These are phyloP conservation scores for Globisporangium abappressorium DNA, from an alignment of 352 stramenopile genomes.

Conservation along the genomic window DNA sequence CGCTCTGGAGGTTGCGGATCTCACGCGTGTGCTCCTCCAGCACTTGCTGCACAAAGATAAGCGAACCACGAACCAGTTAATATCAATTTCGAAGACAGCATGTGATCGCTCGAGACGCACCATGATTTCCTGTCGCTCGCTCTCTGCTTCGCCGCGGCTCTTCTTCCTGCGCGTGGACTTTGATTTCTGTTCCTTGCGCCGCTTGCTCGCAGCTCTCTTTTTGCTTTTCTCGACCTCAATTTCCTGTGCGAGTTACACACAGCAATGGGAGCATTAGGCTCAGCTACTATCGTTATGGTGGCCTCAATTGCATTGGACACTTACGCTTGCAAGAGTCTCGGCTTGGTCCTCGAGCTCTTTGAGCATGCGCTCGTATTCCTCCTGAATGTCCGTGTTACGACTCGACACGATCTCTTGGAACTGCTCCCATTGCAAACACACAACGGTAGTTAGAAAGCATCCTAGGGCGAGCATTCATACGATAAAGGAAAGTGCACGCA, in stretches of 20 bases:
- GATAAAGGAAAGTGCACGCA: slow-evolving; percentile 9
- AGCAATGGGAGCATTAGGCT: neutral
- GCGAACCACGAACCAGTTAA: neutral
- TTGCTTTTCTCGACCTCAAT: slow-evolving; percentile 31
- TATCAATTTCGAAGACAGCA: neutral
- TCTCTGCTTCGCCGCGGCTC: slow-evolving; percentile 5
- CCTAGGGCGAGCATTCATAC: neutral
- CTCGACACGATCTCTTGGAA: slow-evolving; percentile 64
- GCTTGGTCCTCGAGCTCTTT: slow-evolving; percentile 69
- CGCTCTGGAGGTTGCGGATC: slow-evolving; percentile 49
- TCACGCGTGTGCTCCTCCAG: slow-evolving; percentile 44
- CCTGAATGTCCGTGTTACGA: slow-evolving; percentile 71
- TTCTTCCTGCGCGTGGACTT: slow-evolving; percentile 32
- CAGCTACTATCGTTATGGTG: too few species aligned
- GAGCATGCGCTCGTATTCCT: slow-evolving; percentile 73
- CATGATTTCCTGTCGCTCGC: slow-evolving; percentile 11
- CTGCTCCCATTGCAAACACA: slow-evolving; percentile 21
- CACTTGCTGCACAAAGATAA: slow-evolving; percentile 19
- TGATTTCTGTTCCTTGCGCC: neutral
- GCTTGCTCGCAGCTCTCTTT: slow-evolving; percentile 18
- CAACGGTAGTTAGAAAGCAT: neutral
- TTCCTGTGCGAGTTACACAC: slow-evolving; percentile 25
- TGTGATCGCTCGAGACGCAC: neutral
- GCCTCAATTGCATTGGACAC: neutral
- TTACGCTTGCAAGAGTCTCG: slow-evolving; percentile 30